Evolutionary conservation across 768 basidiomycete species (phyloP).

Genomic region (Russula sp.): DNA sequence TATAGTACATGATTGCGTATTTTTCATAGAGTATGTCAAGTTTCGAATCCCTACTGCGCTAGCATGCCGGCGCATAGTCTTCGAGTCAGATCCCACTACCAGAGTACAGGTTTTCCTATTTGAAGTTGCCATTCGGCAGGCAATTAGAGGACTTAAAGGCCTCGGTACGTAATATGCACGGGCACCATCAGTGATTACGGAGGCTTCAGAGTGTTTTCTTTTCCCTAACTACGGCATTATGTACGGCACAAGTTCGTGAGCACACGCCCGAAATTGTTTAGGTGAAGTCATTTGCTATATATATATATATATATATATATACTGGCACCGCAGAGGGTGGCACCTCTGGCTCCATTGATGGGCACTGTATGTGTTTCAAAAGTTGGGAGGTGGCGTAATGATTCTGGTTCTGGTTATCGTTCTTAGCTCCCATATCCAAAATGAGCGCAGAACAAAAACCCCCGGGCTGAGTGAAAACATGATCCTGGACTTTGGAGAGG

Average conservation of each 20-base stretch:
- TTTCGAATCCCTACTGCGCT: background rate
- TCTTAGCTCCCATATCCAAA: too few species aligned
- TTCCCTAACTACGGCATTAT: background rate
- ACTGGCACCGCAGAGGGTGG: background rate
- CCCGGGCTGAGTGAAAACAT: background rate
- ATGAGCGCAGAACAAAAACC: too few species aligned
- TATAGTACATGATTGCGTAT: background rate
- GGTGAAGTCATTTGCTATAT: background rate
- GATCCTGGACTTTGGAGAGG: background rate
- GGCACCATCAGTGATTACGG: too few species aligned
- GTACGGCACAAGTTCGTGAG: background rate
- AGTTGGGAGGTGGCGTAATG: background rate
- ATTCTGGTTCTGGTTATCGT: background rate
- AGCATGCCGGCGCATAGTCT: background rate
- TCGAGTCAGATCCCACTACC: background rate
- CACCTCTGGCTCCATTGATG: background rate
- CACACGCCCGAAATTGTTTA: background rate
- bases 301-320: too few species aligned
- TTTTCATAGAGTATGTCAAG: background rate
- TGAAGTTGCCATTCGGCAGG: background rate
- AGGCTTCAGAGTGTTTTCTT: background rate
- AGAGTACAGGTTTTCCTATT: background rate
- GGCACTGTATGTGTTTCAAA: background rate
- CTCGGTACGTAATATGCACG: too few species aligned
- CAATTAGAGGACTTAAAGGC: background rate